Base-by-base conservation (phyloP, 2,329 filamentous ascomycete genomes). In the Trichoderma asperellum region DNA sequence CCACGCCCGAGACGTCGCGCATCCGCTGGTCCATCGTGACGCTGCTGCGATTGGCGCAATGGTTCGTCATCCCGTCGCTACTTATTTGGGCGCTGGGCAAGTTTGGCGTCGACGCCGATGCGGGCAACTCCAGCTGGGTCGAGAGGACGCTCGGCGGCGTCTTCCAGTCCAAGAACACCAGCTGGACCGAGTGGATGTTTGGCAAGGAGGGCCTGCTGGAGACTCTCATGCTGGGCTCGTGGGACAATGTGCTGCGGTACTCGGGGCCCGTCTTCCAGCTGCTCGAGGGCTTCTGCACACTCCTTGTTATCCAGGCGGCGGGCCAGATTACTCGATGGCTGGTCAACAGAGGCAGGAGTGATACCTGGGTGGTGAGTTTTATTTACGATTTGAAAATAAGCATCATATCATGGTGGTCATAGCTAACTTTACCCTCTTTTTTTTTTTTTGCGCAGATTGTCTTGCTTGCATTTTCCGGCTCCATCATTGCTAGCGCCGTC, bases 51-150 rank as follows among this genome's bases (percentile, higher is more conserved):
- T 86, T 90, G 71, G 88, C 91, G 71, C 96, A 98, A 85, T 97
- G 92, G 90, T 80, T 97, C 71, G 85, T 97, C 70, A 90, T 98
- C 70, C 94, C 94, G 2, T 86, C 88, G 27, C 86, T 99, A 72
- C 85, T 98, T 77, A 97, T 99, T 77, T 98, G 95, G 94, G 92
- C 94, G 40, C 84, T 99, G 77, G 95, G 96, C 80, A 93, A 96
- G 75, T 98, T 98, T 80, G 96, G 94, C 59, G 91, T 97, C 75
- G 95, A 98, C 77, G 91, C 97, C 75, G 95, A 98, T 77, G 87
- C 90, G n/a, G 91, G 89, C 72, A 87, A 80, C 75, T 87, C 87
- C 72, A 90, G 89, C 76, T 97, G 94, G 94, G 91, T 96, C 16
- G 91, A 93, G 79, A 87, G 91, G 73, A 95, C 92, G 0, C 89